phyloP scores from a whole-genome alignment of 177 flowering plant species.

The Vitis hybrid region DNA sequence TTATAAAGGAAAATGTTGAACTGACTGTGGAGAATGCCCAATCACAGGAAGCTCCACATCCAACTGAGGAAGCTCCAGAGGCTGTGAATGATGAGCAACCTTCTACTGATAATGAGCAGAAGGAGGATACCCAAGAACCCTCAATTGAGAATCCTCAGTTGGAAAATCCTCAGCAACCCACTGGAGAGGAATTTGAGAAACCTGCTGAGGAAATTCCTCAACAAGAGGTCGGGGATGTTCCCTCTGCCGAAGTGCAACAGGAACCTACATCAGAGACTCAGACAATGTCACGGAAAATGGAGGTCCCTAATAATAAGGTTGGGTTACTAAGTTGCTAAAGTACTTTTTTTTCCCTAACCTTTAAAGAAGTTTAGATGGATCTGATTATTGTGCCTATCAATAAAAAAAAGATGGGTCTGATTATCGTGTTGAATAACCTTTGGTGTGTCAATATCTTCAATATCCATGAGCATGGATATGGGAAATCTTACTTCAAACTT shows the following conservation, averaged over 20 bases:
- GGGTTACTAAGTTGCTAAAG: not conserved
- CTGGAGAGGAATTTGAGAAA: conserved; percentile 21
- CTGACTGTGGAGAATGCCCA: conserved; percentile 8
- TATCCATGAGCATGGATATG: too few relatives aligned
- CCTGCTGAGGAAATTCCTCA: conserved; percentile 20
- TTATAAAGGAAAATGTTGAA: conserved; percentile 15
- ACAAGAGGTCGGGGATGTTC: conserved; percentile 31
- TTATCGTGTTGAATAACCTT: too few relatives aligned
- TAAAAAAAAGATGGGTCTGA: too few relatives aligned
- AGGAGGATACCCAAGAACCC: conserved; percentile 6
- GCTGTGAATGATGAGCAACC: conserved; percentile 10
- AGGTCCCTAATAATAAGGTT: conserved; percentile 92
- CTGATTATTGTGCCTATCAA: not conserved
- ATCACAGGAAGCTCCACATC: conserved; percentile 12
- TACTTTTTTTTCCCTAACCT: not conserved
- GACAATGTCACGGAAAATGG: conserved; percentile 58
- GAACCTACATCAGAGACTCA: conserved; percentile 27
- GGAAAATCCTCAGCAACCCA: conserved; percentile 15
- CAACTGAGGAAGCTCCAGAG: conserved; percentile 11
- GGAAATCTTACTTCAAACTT: too few relatives aligned
- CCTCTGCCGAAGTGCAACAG: conserved; percentile 16
- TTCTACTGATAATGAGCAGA: conserved; percentile 8
- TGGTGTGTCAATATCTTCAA: too few relatives aligned
- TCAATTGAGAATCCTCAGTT: conserved; percentile 21
- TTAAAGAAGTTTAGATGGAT: not conserved